Base-by-base conservation (phyloP, 2,329 filamentous ascomycete species). In the Rhinocladiella similis region DNA sequence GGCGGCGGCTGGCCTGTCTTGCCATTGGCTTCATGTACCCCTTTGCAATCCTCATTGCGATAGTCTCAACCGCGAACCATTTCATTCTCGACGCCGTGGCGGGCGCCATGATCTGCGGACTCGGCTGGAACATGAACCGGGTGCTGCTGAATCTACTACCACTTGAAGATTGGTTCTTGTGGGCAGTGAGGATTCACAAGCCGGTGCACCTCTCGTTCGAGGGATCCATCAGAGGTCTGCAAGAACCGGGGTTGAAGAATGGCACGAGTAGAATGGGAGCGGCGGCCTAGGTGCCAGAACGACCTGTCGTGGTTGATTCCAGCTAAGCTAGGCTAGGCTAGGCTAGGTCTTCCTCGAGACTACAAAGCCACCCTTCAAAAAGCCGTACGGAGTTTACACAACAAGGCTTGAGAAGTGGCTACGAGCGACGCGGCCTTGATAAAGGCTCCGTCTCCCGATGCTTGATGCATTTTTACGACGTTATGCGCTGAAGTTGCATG, bases 41-140 rank as follows among this genome's bases (percentile, higher is more conserved):
- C 1, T 68, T 80, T 5, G 75, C 81, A 22, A 90, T 90, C 59
- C 72, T 89, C 4, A 76, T 82, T 7, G 86, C 85, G 22, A 89
- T 90, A 62, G 78, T 89, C 20, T 83, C 87, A 2, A 89, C 87
- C 0, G 87, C 87, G 45, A 90, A 90, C 68, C 87, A 90, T 70
- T 83, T 89, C 68, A 79, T 89, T 47, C 79, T 90, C 5, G 87
- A 90, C 67, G 87, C 87, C 0, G 80, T 89, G 1, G 87, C 86
- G 0, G 87, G 87, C 13, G 83, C 85, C 5, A 66, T 81, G 29
- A 85, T 90, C 2, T 89, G 86, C 64, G 76, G 75, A 2, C 61
- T 88, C 4, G 86, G 85, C 1, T 90, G 87, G 86, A 72, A 67
- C 13, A 76, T 75, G 3, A 83, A 83, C 58, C 57, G 67, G 0